Conservation (phyloP, 2,329 filamentous ascomycete species). For the Beauveria rudraprayagi region DNA sequence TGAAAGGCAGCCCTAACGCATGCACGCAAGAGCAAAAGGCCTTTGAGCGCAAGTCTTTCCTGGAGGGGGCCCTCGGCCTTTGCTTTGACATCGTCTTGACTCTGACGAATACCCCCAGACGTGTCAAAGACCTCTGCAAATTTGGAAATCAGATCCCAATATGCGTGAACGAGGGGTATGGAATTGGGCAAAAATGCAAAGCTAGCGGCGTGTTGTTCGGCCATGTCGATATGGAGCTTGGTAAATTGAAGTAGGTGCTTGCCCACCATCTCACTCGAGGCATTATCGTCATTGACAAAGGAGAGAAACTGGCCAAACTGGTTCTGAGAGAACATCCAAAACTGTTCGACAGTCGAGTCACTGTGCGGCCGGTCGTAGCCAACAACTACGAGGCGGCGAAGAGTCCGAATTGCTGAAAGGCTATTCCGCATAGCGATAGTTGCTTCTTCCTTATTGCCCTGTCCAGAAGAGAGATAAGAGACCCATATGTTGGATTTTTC, state of each 20-base stretch:
- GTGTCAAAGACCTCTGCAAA: constrained; percentile 68
- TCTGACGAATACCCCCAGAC: constrained; percentile 44
- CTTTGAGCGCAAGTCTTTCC: constrained; percentile 76
- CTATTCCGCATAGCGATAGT: constrained; percentile 66
- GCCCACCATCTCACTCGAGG: constrained; percentile 58
- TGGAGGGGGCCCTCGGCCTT: constrained; percentile 55
- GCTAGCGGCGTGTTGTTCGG: constrained; percentile 67
- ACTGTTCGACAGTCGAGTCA: constrained; percentile 65
- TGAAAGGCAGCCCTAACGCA: constrained; percentile 82
- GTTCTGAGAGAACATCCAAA: constrained; percentile 71
- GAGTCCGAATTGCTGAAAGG: constrained; percentile 66
- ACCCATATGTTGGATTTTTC: constrained; percentile 65
- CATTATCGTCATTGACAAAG: constrained; percentile 49
- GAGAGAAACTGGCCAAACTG: constrained; percentile 72
- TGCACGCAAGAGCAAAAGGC: constrained; percentile 70
- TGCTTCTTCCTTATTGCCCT: constrained; percentile 50
- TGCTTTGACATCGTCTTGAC: constrained; percentile 34
- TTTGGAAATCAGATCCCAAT: constrained; percentile 74
- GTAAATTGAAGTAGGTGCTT: constrained; percentile 85
- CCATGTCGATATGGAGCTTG: constrained; percentile 86
- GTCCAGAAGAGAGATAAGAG: constrained; percentile 47
- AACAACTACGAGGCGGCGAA: constrained; percentile 69
- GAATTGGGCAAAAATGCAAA: constrained; percentile 79
- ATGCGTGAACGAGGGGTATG: constrained; percentile 66
- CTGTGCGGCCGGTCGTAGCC: constrained; percentile 80